These are phyloP conservation scores for Pseudogymnoascus sp. DNA, from an alignment of 2,329 filamentous ascomycete species.

Conservation along the genomic window DNA sequence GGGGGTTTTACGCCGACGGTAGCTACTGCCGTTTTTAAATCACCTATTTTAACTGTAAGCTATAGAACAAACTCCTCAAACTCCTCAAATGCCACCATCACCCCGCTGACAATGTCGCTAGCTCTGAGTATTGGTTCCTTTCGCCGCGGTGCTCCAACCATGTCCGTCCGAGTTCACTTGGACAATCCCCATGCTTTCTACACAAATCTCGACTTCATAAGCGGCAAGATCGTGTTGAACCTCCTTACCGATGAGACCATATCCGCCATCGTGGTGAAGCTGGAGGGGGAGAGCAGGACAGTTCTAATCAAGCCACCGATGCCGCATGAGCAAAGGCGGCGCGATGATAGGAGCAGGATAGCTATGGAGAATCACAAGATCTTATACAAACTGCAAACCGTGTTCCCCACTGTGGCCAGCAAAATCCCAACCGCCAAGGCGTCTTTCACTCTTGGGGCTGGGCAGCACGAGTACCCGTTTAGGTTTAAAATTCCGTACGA, in stretches of 20 bases:
- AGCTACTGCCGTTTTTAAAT: not conserved
- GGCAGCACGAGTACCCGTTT: slow-evolving; percentile 70
- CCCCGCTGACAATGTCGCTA: not conserved
- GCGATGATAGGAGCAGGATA: slow-evolving; percentile 23
- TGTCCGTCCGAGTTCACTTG: slow-evolving; percentile 60
- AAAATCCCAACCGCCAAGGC: slow-evolving; percentile 17
- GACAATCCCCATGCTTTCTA: slow-evolving; percentile 62
- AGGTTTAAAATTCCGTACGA: slow-evolving; percentile 56
- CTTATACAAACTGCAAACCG: slow-evolving; percentile 62
- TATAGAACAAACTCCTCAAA: not conserved
- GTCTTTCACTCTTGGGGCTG: slow-evolving; percentile 54
- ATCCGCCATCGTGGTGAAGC: slow-evolving; percentile 68
- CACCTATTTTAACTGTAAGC: not conserved
- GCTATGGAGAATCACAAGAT: slow-evolving; percentile 60
- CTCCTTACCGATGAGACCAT: slow-evolving; percentile 61
- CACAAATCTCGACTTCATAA: slow-evolving; percentile 70
- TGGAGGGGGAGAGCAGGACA: slow-evolving; percentile 71
- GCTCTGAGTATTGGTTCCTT: not conserved
- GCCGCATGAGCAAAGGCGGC: slow-evolving; percentile 11
- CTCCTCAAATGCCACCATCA: not conserved
- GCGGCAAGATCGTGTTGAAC: slow-evolving; percentile 48
- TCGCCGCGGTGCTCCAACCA: slow-evolving; percentile 24
- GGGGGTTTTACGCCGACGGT: not conserved
- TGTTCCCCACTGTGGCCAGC: slow-evolving; percentile 51
- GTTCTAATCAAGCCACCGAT: slow-evolving; percentile 30